phyloP scores from a whole-genome alignment of 306 rosid genomes.

The Fagus crenata region DNA sequence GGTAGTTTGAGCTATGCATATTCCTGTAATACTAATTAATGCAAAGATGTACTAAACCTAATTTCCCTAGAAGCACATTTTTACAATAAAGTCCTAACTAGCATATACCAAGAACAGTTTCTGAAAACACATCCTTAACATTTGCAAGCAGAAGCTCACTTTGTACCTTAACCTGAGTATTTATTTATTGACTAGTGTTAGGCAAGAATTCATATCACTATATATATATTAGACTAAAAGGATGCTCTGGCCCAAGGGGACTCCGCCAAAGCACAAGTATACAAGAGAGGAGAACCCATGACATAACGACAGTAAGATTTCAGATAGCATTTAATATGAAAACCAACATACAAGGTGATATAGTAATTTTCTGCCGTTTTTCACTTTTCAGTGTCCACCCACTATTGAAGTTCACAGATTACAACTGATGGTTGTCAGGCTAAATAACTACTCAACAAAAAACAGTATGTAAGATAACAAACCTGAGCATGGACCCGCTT shows the following conservation, averaged over 20 bases:
- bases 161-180: neutral
- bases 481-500: conserved; percentile 93
- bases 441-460: conserved; percentile 5
- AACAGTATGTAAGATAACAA: neutral
- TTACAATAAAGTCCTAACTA: neutral
- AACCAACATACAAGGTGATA: neutral
- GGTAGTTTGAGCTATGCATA: neutral
- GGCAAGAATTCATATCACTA: neutral
- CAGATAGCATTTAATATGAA: conserved; percentile 1
- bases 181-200: neutral
- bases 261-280: neutral
- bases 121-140: conserved; percentile 13
- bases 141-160: neutral
- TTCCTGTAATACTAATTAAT: neutral
- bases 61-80: neutral
- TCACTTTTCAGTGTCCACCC: neutral
- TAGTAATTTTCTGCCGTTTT: neutral
- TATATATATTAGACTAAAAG: neutral
- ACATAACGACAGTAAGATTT: conserved; percentile 4
- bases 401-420: conserved; percentile 11
- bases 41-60: neutral
- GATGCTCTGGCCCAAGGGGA: neutral
- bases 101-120: conserved; percentile 12
- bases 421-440: neutral
- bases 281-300: neutral